Base-by-base conservation (phyloP, 2,329 filamentous ascomycete species). In the Sphaerostilbella broomeana region DNA sequence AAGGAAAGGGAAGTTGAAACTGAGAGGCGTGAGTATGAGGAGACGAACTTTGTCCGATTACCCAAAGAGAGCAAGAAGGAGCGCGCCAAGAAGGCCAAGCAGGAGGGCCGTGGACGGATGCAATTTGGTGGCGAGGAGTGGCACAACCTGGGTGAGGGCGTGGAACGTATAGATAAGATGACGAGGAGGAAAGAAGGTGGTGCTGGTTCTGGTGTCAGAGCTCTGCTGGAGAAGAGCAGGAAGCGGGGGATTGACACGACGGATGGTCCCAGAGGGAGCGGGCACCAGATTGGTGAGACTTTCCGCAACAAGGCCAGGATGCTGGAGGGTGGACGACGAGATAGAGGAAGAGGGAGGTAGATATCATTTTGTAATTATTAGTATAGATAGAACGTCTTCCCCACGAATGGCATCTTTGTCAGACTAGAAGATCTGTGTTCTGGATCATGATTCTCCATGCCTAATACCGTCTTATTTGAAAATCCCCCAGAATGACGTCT, bases 61-160 rank as follows among this genome's bases (percentile, higher is more conserved):
- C 88, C 90, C 10, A 82, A 80, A 53, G 77, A 85, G 61, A 85
- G 79, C 65, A 97, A 95, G 73, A 95, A 94, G 67, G 88, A 95
- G 5, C 67, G 70, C 43, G 74, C 78, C 33, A 82, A 84, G 67
- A 79, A 75, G 59, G 64, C 61, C 29, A 72, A 75, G 57, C 67
- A 68, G 20, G 67, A 68, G 27, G 67, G 67, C 8, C 60, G 67
- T 49, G 58, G 67, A 53, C 64, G 80, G 71, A 62, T 95, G 85
- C 65, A 67, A 52, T 79, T 78, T 64, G 90, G 90, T 46, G 92
- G 92, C 36, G 92, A 97, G 64, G 92, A 97, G 58, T 97, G 88
- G 86, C 77, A 82, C 47, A 81, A 84, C 18, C 68, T 98, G 30
- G 86, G 86, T 41, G 82, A 89, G 58, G 87, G 88, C 6, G 77